These are phyloP conservation scores for Pythium diclinum DNA, from an alignment of 352 stramenopile species.

Conservation along the genomic window DNA sequence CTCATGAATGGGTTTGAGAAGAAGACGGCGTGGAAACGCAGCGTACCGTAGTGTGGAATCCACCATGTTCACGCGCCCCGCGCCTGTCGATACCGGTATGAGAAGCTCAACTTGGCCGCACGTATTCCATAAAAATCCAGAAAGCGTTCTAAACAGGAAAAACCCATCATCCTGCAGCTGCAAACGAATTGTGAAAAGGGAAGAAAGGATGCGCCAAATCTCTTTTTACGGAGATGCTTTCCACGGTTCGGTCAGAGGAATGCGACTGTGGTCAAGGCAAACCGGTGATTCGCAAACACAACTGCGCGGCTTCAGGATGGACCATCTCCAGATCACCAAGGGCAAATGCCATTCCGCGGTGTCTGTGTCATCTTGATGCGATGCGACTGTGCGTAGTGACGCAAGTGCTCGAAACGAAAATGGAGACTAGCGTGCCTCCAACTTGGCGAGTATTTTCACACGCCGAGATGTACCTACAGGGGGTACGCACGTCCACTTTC, in stretches of 20 bases:
- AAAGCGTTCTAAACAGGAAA: neutral
- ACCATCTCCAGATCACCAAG: constrained; percentile 11
- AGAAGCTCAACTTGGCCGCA: too few relatives aligned
- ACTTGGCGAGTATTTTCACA: neutral
- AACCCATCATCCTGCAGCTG: neutral
- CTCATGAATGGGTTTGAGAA: too few relatives aligned
- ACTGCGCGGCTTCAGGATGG: constrained; percentile 13
- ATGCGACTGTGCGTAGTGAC: neutral
- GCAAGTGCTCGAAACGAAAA: neutral
- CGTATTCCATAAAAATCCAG: neutral
- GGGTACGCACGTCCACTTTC: neutral
- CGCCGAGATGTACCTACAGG: neutral
- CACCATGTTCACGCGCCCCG: too few relatives aligned
- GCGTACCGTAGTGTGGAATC: too few relatives aligned
- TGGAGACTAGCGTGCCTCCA: neutral
- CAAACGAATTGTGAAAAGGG: neutral
- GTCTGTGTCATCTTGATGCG: neutral
- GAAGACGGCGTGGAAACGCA: too few relatives aligned
- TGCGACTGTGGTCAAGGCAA: neutral
- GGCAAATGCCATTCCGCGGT: neutral
- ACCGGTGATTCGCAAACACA: constrained; percentile 1
- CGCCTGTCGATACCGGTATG: too few relatives aligned
- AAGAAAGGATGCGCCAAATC: neutral
- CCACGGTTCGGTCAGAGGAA: neutral
- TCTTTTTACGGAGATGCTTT: neutral